Base-by-base conservation (phyloP, 2,329 filamentous ascomycete species). In the Colletotrichum sansevieriae region DNA sequence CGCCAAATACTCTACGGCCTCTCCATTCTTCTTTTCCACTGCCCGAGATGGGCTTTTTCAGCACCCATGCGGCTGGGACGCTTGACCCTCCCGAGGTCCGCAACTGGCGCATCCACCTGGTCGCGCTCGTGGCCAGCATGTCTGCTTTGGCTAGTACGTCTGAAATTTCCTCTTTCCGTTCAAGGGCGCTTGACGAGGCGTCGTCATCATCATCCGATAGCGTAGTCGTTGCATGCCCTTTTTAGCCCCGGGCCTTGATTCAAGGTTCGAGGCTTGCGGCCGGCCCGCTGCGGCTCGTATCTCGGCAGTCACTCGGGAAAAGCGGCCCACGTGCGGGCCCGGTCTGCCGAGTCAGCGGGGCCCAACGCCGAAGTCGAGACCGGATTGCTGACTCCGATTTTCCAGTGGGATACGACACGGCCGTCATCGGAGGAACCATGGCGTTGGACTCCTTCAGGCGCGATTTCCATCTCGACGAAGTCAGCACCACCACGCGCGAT, bases 351-450 rank as follows among this genome's bases (percentile, higher is more conserved):
- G n/a, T 6, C 1, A 6, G 25, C 25, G 25, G 25, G 25, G 25
- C 18, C 29, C 7, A 4, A 8, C 4, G 13, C 13, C 6, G 37
- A 5, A 11, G 4, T 10, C 2, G 18, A 6, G 8, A 35, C 15
- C 9, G 11, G 46, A 13, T n/a, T n/a, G 4, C 65, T 68, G 1
- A 68, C 65, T 22, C n/a, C 4, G 22, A 22, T 22, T 4, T 10
- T 13, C 15, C 15, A 77, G 76, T 80, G 75, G 78, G 77, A 8
- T 80, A 80, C 59, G 78, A 80, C 13, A 78, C 78, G 18, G 75
- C 78, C 20, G 78, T 82, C 55, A 81, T 82, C 25, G 79, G 80
- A 47, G 79, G 79, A 47, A 80, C 78, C 1, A 80, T 80, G 77
- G 78, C 78, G 15, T 68, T 80, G 22, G 77, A 79, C 63, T 79